Evolutionary conservation across 768 basidiomycete species (phyloP).

Genomic region (Tulasnella sp.): DNA sequence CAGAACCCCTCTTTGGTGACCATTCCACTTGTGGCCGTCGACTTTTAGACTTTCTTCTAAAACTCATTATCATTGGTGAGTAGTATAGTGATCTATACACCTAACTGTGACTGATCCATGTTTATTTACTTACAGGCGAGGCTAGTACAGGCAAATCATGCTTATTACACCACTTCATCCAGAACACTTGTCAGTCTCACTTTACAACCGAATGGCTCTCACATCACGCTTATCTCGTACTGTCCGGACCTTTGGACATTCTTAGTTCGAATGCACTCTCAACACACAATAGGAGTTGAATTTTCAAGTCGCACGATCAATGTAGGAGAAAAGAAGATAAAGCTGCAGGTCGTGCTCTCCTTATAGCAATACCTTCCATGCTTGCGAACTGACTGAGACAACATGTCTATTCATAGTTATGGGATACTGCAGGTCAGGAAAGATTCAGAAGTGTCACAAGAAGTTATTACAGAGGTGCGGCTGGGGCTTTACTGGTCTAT

Average conservation of each 20-base stretch:
- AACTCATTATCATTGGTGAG: constrained; percentile 91
- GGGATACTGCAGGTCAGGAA: constrained; percentile 97
- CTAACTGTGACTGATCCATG: constrained; percentile 9
- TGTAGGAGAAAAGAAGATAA: constrained; percentile 87
- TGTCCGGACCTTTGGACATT: constrained; percentile 10
- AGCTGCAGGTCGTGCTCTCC: constrained; percentile 60
- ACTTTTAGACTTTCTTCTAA: constrained; percentile 85
- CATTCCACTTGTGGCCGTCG: constrained; percentile 18
- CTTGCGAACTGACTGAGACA: constrained; percentile 1
- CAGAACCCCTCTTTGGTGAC: background rate
- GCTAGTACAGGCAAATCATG: constrained; percentile 97
- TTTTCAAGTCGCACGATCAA: constrained; percentile 90
- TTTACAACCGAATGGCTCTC: background rate
- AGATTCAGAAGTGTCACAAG: constrained; percentile 89
- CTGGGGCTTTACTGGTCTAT: constrained; percentile 83
- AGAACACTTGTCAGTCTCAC: constrained; percentile 69
- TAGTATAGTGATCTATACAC: background rate
- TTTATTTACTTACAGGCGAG: constrained; percentile 47
- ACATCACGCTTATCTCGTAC: constrained; percentile 13
- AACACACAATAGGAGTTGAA: constrained; percentile 98
- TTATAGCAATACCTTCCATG: background rate
- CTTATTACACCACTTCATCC: constrained; percentile 88
- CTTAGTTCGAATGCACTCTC: constrained; percentile 85
- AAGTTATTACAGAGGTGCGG: constrained; percentile 92
- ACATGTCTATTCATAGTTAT: constrained; percentile 41